These are phyloP conservation scores for Cyclanthera cordifolia DNA, from an alignment of 306 rosid genomes.

Conservation along the genomic window DNA sequence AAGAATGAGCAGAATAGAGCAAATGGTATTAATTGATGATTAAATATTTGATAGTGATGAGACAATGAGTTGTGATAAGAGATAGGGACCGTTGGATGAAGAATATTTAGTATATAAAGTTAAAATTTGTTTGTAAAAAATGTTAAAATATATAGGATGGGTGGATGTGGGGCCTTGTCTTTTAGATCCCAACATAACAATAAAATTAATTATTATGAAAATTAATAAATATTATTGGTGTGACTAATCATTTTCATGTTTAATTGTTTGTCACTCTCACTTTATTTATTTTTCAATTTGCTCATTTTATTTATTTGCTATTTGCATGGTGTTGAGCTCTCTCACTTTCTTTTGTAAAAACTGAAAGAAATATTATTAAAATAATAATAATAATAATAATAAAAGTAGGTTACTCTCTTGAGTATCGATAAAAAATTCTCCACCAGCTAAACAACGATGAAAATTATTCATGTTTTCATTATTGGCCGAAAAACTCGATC, in stretches of 20 bases:
- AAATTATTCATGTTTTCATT: too few relatives aligned
- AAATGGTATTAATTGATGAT: not conserved
- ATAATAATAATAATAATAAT: too few relatives aligned
- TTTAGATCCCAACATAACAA: slow-evolving; percentile 44
- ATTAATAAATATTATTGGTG: too few relatives aligned
- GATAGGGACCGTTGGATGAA: not conserved
- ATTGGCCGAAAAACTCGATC: too few relatives aligned
- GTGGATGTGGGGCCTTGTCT: slow-evolving; percentile 46
- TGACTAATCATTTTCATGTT: not conserved
- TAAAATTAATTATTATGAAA: too few relatives aligned
- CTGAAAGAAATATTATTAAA: too few relatives aligned
- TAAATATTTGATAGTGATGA: not conserved
- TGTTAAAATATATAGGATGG: not conserved
- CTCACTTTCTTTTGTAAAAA: too few relatives aligned
- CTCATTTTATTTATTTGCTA: slow-evolving; percentile 8
- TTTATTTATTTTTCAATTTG: slow-evolving; percentile 11
- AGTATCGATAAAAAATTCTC: too few relatives aligned
- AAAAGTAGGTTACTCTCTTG: too few relatives aligned
- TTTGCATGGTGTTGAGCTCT: not conserved
- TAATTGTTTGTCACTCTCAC: slow-evolving; percentile 5
- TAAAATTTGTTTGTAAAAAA: not conserved
- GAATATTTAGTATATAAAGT: not conserved
- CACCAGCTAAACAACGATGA: too few relatives aligned
- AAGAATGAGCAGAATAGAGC: not conserved
- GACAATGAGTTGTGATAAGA: not conserved